A percentile compares a stretch with the other conserved stretches of the same genome.
These are phyloP conservation scores for Rhazya stricta DNA, from an alignment of 257 asterid species.

Conservation along the genomic window DNA sequence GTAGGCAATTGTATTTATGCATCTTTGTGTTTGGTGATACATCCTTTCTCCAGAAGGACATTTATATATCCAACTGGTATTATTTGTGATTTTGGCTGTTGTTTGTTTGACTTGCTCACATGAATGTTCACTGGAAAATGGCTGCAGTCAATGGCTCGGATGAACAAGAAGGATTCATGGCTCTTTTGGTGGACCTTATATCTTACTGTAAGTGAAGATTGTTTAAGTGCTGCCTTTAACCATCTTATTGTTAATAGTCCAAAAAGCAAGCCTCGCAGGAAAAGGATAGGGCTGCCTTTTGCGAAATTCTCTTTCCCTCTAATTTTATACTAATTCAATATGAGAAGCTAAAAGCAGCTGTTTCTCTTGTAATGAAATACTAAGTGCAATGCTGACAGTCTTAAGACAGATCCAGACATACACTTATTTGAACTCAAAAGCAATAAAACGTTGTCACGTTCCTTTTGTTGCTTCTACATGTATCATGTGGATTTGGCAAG, in stretches of 20 bases:
- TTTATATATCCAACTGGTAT: background rate
- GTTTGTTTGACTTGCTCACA: constrained; percentile 7
- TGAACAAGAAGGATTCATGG: constrained; percentile 99
- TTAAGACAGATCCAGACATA: background rate
- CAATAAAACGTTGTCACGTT: no score
- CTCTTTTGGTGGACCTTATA: constrained; percentile 98
- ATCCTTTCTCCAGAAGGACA: background rate
- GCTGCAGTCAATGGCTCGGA: constrained; percentile 79
- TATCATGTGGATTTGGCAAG: background rate
- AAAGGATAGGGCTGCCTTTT: background rate
- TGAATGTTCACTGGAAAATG: constrained; percentile 6
- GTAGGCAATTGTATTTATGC: constrained; percentile 25
- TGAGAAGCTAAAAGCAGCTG: background rate
- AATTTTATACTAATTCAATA: background rate
- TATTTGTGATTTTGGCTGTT: background rate
- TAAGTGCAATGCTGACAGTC: background rate
- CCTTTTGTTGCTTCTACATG: background rate
- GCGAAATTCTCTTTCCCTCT: background rate
- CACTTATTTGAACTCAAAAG: background rate
- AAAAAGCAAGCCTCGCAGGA: background rate
- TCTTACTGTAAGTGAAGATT: constrained; percentile 56
- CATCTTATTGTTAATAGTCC: background rate
- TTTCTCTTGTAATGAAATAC: background rate
- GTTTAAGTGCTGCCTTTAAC: constrained; percentile 1
- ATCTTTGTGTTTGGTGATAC: constrained; percentile 3